Conservation (phyloP, 169 alveolate species). For the Perkinsus chesapeaki region DNA sequence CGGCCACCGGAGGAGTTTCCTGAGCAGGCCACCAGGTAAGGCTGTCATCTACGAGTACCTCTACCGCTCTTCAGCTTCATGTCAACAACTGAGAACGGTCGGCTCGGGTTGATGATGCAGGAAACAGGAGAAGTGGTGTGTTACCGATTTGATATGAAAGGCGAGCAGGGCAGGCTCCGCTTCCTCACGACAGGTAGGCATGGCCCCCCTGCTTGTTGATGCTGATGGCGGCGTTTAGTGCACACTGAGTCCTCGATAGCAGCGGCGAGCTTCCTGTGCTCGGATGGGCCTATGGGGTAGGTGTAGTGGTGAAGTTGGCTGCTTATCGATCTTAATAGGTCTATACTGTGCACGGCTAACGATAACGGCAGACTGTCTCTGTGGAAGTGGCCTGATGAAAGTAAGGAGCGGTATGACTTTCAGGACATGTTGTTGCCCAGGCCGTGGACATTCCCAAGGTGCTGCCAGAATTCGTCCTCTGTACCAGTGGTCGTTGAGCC, state of each 20-base stretch:
- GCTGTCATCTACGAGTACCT: not conserved
- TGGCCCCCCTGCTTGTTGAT: not conserved
- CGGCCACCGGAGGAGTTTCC: not conserved
- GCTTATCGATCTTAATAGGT: not conserved
- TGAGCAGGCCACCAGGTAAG: not conserved
- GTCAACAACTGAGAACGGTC: not conserved
- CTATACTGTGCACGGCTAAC: not conserved
- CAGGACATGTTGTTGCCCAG: not conserved
- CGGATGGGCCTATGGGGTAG: not conserved
- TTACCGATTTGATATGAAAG: not conserved
- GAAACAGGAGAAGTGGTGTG: not conserved
- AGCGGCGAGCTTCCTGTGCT: not conserved
- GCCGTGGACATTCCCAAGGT: not conserved
- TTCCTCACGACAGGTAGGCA: not conserved
- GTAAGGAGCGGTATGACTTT: not conserved
- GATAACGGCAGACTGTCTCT: not conserved
- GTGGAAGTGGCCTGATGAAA: not conserved
- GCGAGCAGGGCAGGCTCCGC: not conserved
- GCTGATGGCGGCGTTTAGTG: not conserved
- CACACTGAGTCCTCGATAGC: not conserved
- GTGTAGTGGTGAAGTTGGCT: not conserved
- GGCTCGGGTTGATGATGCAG: not conserved
- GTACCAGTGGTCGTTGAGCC: not conserved
- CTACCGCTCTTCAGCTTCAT: not conserved
- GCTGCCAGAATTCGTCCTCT: not conserved